Evolutionary conservation across 1,139 yeast genomes (phyloP).

Genomic region (Geotrichum fermentans): DNA sequence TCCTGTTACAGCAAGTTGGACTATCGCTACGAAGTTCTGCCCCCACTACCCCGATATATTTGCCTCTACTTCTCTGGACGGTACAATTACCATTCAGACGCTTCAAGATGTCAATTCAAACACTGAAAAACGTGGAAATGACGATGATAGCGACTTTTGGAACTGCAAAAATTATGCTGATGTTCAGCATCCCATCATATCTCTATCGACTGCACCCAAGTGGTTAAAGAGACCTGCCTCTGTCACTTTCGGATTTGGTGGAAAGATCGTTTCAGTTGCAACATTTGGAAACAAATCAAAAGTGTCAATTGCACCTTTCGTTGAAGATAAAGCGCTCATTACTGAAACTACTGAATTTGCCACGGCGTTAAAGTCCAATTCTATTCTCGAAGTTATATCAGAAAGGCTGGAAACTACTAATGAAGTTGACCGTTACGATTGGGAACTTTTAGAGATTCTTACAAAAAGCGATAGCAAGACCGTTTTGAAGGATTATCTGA

Average conservation of each 20-base stretch:
- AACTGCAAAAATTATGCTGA: slow-evolving; percentile 61
- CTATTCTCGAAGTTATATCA: background rate
- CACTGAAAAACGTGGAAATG: slow-evolving; percentile 23
- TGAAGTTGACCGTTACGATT: background rate
- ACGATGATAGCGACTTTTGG: slow-evolving; percentile 64
- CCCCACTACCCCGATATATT: slow-evolving; percentile 83
- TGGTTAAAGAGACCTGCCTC: slow-evolving; percentile 28
- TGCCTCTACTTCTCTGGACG: slow-evolving; percentile 92
- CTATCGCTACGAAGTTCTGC: slow-evolving; percentile 75
- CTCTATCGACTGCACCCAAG: background rate
- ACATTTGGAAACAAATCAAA: slow-evolving; percentile 52
- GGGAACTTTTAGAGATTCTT: slow-evolving; percentile 38
- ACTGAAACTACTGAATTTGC: background rate
- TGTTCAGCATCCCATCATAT: slow-evolving; percentile 23
- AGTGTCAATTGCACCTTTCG: slow-evolving; percentile 44
- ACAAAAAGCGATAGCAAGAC: background rate
- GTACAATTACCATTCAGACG: slow-evolving; percentile 48
- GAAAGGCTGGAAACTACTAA: background rate
- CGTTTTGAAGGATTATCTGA: slow-evolving; percentile 26
- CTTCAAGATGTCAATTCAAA: background rate
- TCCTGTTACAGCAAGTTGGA: slow-evolving; percentile 40
- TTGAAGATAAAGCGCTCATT: slow-evolving; percentile 27
- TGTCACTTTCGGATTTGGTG: background rate
- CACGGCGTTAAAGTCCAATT: background rate
- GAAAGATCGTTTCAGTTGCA: background rate